Conservation (phyloP, 306 rosid species). For the Rubus parviflorus region DNA sequence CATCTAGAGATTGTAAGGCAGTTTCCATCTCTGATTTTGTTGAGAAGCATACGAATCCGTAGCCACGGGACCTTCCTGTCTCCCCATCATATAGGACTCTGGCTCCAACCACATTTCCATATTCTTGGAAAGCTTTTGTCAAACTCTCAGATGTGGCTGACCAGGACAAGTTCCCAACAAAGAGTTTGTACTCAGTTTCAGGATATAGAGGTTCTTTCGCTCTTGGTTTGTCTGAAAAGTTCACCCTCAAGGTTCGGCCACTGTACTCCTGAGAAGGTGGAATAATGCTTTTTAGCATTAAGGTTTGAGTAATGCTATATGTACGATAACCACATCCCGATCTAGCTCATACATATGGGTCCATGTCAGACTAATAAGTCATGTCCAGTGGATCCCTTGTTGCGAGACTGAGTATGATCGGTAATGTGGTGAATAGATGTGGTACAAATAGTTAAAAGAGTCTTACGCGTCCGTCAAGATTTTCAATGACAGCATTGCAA, state of each 20-base stretch:
- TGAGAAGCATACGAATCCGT: slow-evolving; percentile 79
- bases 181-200: slow-evolving; percentile 76
- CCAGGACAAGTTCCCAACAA: slow-evolving; percentile 92
- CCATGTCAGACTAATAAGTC: background rate
- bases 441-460: background rate
- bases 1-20: slow-evolving; percentile 64
- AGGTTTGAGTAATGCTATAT: background rate
- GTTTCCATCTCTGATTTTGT: slow-evolving; percentile 80
- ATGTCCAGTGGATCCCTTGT: background rate
- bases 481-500: slow-evolving; percentile 60
- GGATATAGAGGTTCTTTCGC: slow-evolving; percentile 81
- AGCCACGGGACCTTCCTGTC: slow-evolving; percentile 85
- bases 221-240: slow-evolving; percentile 81
- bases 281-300: background rate
- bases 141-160: slow-evolving; percentile 76
- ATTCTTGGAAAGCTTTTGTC: slow-evolving; percentile 67
- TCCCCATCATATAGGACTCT: slow-evolving; percentile 85
- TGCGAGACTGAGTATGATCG: background rate
- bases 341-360: background rate
- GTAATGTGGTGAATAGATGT: background rate
- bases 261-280: slow-evolving; percentile 55
- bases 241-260: slow-evolving; percentile 88
- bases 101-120: slow-evolving; percentile 88
- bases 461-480: slow-evolving; percentile 83
- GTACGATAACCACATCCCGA: background rate